Base-by-base conservation (phyloP, 2,329 filamentous ascomycete genomes). In the Albifimbria verrucaria region DNA sequence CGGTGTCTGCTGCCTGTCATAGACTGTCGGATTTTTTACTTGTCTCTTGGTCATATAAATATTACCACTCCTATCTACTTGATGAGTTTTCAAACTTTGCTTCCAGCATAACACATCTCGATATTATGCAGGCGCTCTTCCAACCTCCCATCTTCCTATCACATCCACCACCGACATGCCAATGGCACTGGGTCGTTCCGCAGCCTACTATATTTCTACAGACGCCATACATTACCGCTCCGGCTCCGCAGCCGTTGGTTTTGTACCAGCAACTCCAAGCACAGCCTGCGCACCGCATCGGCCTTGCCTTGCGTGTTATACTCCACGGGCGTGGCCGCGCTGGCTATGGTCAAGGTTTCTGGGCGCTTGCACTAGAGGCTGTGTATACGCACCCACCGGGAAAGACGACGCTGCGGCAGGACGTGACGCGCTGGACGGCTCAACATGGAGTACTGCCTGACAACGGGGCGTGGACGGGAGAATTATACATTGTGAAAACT, bases 281-380 rank as follows among this genome's bases (percentile, higher is more conserved):
- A 6, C 32, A 5, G 32, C 32, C 32, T 17, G 12, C n/a, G 2
- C 23, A 36, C 5, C 55, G 36, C 1, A 43, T 32, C 1, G 2
- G 44, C 26, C 28, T 52, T 12, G 18, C 32, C 12, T 4, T 39
- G 12, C 32, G 32, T n/a, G 36, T 60, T 36, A 45, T 65, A 18
- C 57, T 62, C 39, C 56, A 64, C 45, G 55, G 57, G 20, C 49
- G 44, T 15, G 45, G 21, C 17, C 48, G 46, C 12, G 45, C 42
- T 1, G 42, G 24, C 11, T 39, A 47, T 17, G 32, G 12, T 4
- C 25, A 44, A 2, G 55, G 52, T 39, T 54, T 39, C n/a, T 51
- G 59, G 41, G 54, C 58, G 24, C 47, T 52, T 9, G 53, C 53
- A 10, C 49, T 54, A 25, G 57, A 63, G 43, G 55, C 52, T 24